Percentiles rank a stretch among this genome's conserved stretches.
phyloP scores from a whole-genome alignment of 768 basidiomycete genomes.

The Clitopilus passeckerianus region DNA sequence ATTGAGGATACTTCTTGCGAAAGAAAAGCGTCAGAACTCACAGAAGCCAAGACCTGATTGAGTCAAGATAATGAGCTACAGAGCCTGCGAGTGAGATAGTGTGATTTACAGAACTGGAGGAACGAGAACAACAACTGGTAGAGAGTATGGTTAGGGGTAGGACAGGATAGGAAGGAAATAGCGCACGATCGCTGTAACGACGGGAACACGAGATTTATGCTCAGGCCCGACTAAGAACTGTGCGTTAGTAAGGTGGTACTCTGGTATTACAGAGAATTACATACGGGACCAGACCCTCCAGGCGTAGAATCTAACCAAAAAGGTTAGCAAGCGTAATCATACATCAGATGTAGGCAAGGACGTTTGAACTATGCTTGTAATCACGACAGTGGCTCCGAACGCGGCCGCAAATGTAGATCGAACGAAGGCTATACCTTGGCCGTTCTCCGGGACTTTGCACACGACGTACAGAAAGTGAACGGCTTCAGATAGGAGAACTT shows the following conservation, averaged over 20 bases:
- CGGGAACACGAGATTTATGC: not conserved
- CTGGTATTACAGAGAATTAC: not conserved
- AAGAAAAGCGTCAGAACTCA: not conserved
- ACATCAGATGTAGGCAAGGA: not conserved
- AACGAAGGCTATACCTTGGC: not conserved
- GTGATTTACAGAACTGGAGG: not conserved
- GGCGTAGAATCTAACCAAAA: not conserved
- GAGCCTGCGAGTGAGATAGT: too few relatives aligned
- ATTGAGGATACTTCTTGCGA: not conserved
- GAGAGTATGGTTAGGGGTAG: too few relatives aligned
- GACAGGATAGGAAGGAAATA: not conserved
- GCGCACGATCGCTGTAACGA: not conserved
- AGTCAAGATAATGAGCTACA: not conserved
- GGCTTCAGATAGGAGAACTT: not conserved
- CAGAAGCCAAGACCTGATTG: not conserved
- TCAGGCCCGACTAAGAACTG: not conserved
- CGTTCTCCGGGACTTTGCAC: conserved; percentile 3
- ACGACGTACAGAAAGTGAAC: conserved; percentile 1
- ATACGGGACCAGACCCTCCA: not conserved
- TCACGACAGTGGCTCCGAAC: not conserved
- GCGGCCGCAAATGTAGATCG: not conserved
- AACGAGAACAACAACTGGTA: not conserved
- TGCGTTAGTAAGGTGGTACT: not conserved
- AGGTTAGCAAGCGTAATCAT: not conserved
- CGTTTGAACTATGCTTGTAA: not conserved